Base-by-base conservation (phyloP, 371 early-diverging fungal genomes). In the Homolaphlyctis polyrhiza region DNA sequence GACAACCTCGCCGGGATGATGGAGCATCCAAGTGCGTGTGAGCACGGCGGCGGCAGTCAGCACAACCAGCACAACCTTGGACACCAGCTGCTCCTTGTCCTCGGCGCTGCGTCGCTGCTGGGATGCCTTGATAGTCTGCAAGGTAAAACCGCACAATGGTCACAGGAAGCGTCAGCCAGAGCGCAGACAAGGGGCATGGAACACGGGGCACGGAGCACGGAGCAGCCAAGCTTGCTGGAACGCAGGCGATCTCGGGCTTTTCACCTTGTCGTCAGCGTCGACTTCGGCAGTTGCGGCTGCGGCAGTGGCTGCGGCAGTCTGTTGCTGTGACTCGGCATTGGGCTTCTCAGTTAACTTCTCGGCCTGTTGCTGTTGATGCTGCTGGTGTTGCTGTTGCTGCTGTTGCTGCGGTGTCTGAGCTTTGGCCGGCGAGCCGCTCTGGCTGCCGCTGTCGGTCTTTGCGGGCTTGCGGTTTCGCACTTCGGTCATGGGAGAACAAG, bases 1-100 rank as follows among this genome's bases (percentile, higher is more conserved):
- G 73, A 80, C 81, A 1, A 80, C 81, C 70, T 78, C 69, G 33
- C 59, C 70, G 1, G 81, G 81, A 51, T 80, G 57, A 30, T 66
- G 62, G 27, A 80, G 68, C 28, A 66, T 43, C 64, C 69, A 80
- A 39, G 60, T 55, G 21, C 81, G 48, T 6, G 81, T 76, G 18
- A 75, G 6, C 29, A 80, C 66, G 14, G 73, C 57, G 35, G 73
- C 28, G n/a, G 71, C 18, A 1, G 74, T 63, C 11, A 80, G 62
- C n/a, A 72, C 33, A 30, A 61, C 45, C 14, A 76, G 52, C 8
- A 71, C 66, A 43, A 51, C 27, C 21, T 57, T 51, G 52, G 52
- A 51, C 25, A 21, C 52, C 11, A 51, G 52, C 32, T 6, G 8
- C 39, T 8, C 18, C 39, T 8, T 11, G 18, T 8, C 39, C 39